Base-by-base conservation (phyloP, 2,329 filamentous ascomycete genomes). In the Aspergillus intermedius region DNA sequence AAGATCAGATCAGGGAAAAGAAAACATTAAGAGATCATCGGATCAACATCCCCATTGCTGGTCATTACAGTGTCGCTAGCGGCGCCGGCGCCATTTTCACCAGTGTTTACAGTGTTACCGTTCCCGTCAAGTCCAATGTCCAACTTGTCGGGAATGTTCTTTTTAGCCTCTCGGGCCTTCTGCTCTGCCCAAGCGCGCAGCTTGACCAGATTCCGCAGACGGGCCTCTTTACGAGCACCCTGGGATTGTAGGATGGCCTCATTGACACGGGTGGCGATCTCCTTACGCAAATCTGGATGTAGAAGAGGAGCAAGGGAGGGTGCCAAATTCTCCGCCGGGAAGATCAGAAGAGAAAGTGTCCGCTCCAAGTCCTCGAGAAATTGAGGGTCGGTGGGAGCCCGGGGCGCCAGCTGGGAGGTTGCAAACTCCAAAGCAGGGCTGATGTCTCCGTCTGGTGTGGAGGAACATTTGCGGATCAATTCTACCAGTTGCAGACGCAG, bases 401-500 rank as follows among this genome's bases (percentile, higher is more conserved):
- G 83, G 3, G 93, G 91, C 9, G 89, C 90, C 12, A 98, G 80
- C 60, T 96, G 86, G 32, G 84, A 81, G 1, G 87, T 90, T 1
- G 93, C 93, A 70, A 98, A 98, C 50, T 84, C 82, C 46, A 98
- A 72, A 1, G 90, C 93, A 5, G 86, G 83, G 7, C 75, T 81
- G 47, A 95, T 90, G 58, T 95, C 88, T 25, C 82, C 81, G 47
- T 81, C 77, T 2, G 80, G 76, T 35, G 76, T 76, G 9, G 79
- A 75, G 48, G 82, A 88, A 69, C 87, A 90, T 37, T 75, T 76
- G 45, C 90, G 84, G 59, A 98, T 98, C 46, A 97, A 78, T 72
- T 98, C 93, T 48, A 98, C 87, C 5, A 98, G 79, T 67, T 98
- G 93, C 35, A 98, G 78, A 32, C 91, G 86, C 42, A 98, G 77